phyloP scores from a whole-genome alignment of 2,329 filamentous ascomycete genomes.

The Ophiostoma pallidulum region DNA sequence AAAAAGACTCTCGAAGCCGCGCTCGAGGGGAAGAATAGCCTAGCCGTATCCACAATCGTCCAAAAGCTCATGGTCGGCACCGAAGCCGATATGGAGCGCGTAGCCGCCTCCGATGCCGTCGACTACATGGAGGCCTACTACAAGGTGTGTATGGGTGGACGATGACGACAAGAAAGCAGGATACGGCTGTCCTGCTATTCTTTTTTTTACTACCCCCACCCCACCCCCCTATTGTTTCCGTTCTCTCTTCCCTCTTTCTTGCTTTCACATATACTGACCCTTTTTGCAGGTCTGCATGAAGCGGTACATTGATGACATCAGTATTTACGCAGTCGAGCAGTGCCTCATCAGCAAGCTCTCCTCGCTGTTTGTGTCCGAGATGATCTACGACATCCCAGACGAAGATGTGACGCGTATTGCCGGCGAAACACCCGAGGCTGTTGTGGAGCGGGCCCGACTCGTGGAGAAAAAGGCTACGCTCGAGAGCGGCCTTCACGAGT shows the following conservation, averaged over 20 bases:
- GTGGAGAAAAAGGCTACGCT: conserved; percentile 21
- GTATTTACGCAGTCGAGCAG: conserved; percentile 19
- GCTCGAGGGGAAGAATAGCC: neutral
- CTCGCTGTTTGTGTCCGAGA: conserved; percentile 17
- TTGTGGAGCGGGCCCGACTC: conserved; percentile 15
- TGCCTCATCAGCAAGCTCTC: conserved; percentile 19
- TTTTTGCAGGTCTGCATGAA: conserved; percentile 19
- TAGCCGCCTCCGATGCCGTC: conserved; percentile 28
- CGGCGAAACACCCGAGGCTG: conserved; percentile 16
- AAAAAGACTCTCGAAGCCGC: neutral
- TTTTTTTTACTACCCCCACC: too few species aligned
- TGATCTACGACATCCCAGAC: conserved; percentile 16
- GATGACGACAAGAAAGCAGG: neutral
- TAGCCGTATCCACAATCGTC: too few species aligned
- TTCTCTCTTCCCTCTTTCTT: too few species aligned
- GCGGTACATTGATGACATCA: conserved; percentile 21
- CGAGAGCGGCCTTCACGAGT: conserved; percentile 8
- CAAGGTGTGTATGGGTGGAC: conserved; percentile 25
- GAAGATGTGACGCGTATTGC: conserved; percentile 16
- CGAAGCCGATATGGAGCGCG: conserved; percentile 27
- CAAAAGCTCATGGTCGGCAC: conserved; percentile 3
- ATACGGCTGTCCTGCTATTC: neutral
- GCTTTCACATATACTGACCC: too few species aligned
- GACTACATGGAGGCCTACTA: conserved; percentile 37
- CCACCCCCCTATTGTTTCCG: neutral